phyloP scores from a whole-genome alignment of 768 basidiomycete genomes.

The Daedaleopsis nitida region DNA sequence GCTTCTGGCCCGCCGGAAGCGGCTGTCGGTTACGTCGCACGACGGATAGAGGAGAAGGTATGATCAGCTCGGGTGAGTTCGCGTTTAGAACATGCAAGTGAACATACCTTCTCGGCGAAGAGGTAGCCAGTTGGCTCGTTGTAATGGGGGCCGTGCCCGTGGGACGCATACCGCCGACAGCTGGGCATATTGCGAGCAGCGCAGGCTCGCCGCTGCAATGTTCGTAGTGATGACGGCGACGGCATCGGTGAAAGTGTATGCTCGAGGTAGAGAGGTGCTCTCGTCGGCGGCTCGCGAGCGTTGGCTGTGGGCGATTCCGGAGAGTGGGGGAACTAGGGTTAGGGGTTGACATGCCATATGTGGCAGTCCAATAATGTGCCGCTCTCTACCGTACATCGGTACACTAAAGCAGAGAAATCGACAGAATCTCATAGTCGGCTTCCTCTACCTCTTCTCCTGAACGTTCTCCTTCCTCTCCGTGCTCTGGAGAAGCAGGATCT shows the following conservation, averaged over 20 bases:
- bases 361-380: neutral
- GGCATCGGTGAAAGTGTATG: conserved; percentile 38
- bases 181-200: conserved; percentile 25
- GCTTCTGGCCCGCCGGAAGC: conserved; percentile 75
- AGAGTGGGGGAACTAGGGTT: neutral
- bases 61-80: neutral
- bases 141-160: conserved; percentile 78
- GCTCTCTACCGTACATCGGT: neutral
- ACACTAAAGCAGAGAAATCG: conserved; percentile 15
- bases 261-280: conserved; percentile 13
- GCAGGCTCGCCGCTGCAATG: conserved; percentile 35
- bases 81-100: neutral
- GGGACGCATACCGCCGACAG: conserved; percentile 54
- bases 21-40: conserved; percentile 47
- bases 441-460: conserved; percentile 18
- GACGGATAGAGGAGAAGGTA: neutral
- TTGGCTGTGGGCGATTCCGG: conserved; percentile 13
- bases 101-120: conserved; percentile 86
- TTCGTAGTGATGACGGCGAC: conserved; percentile 52
- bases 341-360: conserved; percentile 10
- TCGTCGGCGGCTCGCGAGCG: neutral
- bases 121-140: conserved; percentile 88
- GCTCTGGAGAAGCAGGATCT: conserved; percentile 57
- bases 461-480: conserved; percentile 7
- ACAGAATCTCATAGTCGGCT: conserved; percentile 43